These are phyloP conservation scores for Cubamyces lactineus DNA, from an alignment of 768 basidiomycete genomes.

Conservation along the genomic window DNA sequence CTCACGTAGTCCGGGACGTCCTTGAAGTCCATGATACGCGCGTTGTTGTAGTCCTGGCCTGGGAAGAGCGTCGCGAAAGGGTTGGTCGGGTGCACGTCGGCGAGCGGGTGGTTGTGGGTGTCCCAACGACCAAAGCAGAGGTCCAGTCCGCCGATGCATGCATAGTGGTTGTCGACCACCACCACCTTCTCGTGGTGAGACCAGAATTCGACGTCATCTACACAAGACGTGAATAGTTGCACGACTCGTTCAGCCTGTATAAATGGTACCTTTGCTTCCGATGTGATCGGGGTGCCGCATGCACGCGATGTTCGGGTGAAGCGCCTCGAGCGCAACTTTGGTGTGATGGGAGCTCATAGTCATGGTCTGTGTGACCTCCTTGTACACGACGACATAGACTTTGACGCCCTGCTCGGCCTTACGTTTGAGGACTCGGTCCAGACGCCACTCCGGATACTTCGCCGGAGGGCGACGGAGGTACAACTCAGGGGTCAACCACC, in stretches of 20 bases:
- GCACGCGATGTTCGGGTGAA: constrained; percentile 87
- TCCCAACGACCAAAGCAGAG: constrained; percentile 99
- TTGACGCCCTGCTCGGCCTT: constrained; percentile 94
- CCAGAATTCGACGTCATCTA: constrained; percentile 85
- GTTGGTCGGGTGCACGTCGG: constrained; percentile 90
- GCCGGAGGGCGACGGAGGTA: constrained; percentile 94
- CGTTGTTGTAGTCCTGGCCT: constrained; percentile 94
- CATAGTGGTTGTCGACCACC: constrained; percentile 83
- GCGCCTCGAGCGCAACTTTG: constrained; percentile 75
- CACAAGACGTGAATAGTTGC: not conserved
- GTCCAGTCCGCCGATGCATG: constrained; percentile 92
- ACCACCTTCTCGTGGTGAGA: constrained; percentile 93
- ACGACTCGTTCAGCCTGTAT: not conserved
- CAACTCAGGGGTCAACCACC: constrained; percentile 96
- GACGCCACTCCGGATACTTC: constrained; percentile 81
- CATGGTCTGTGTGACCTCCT: constrained; percentile 96
- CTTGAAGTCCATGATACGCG: constrained; percentile 83
- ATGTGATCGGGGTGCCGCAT: constrained; percentile 93
- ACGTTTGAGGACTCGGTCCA: constrained; percentile 81
- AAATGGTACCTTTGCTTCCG: constrained; percentile 62
- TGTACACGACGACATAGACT: constrained; percentile 91
- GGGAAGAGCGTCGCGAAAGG: constrained; percentile 85
- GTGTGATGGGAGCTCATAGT: constrained; percentile 85
- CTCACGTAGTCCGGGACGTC: constrained; percentile 76
- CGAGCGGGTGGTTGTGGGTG: constrained; percentile 84